Evolutionary conservation across 1,284 basidiomycete species (phyloP).

Genomic region (Puccinia coronata): DNA sequence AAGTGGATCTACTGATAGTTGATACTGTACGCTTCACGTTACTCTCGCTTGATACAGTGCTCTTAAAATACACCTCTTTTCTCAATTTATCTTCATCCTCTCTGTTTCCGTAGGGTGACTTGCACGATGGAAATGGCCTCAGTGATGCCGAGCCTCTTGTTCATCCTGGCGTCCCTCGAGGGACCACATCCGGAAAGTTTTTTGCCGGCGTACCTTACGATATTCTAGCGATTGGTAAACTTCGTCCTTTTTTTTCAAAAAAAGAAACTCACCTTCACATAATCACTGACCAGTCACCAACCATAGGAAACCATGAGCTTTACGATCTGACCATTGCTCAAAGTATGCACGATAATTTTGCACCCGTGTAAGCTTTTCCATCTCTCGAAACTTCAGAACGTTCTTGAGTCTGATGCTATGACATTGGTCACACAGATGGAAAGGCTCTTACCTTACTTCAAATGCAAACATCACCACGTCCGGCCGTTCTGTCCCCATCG

Average conservation of each 20-base stretch:
- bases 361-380: conserved; percentile 50
- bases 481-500: conserved; percentile 61
- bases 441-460: conserved; percentile 75
- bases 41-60: too few species aligned
- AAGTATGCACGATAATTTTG: conserved; percentile 52
- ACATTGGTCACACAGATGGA: conserved; percentile 57
- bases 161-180: conserved; percentile 33
- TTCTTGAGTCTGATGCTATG: too few species aligned
- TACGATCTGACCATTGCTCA: conserved; percentile 51
- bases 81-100: background rate
- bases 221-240: conserved; percentile 80
- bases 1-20: conserved; percentile 57
- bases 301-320: conserved; percentile 57
- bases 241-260: conserved; percentile 58
- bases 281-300: too few species aligned
- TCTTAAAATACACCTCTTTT: background rate
- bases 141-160: conserved; percentile 53
- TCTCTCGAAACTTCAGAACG: too few species aligned
- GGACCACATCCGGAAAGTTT: conserved; percentile 64
- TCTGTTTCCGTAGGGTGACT: conserved; percentile 51
- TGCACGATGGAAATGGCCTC: conserved; percentile 58
- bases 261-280: too few species aligned
- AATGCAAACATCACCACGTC: conserved; percentile 79
- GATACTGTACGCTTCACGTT: conserved; percentile 53
- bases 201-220: conserved; percentile 77